These are phyloP conservation scores for Hansenula anomala DNA, from an alignment of 1,139 yeast genomes.

Conservation along the genomic window DNA sequence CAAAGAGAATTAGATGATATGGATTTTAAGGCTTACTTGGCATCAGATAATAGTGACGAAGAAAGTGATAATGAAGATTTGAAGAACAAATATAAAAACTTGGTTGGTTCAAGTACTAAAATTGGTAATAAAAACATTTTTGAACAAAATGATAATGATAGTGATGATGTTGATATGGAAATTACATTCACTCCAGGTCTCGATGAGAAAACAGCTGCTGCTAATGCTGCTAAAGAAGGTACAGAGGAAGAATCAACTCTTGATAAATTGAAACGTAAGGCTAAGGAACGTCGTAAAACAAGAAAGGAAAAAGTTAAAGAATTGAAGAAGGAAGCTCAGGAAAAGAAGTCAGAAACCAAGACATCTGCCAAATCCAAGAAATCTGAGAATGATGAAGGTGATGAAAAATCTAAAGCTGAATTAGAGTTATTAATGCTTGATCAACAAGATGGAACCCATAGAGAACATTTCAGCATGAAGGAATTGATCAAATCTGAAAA, in stretches of 20 bases:
- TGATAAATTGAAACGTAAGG: constrained; percentile 80
- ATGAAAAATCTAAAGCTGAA: constrained; percentile 52
- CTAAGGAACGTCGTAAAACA: constrained; percentile 83
- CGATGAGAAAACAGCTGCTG: constrained; percentile 36
- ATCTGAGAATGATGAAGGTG: too few relatives aligned
- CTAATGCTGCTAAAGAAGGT: constrained; percentile 28
- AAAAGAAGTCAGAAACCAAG: constrained; percentile 26
- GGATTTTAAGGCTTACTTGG: constrained; percentile 94
- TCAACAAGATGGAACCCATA: constrained; percentile 43
- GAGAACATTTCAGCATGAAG: constrained; percentile 71
- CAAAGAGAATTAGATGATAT: constrained; percentile 92
- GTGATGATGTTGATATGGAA: constrained; percentile 85
- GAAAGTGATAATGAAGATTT: constrained; percentile 37
- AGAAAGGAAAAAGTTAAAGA: constrained; percentile 73
- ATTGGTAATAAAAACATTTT: constrained; percentile 31
- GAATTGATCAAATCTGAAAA: constrained; percentile 73
- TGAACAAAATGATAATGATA: constrained; percentile 32
- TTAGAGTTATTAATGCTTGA: constrained; percentile 72
- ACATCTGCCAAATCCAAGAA: too few relatives aligned
- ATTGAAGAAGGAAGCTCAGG: constrained; percentile 40
- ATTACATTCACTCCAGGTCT: constrained; percentile 92
- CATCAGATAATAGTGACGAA: constrained; percentile 73
- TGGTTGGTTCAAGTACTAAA: constrained; percentile 46
- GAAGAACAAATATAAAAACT: constrained; percentile 60
- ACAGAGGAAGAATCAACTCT: constrained; percentile 70